Evolutionary conservation across 176 grass and related monocot species (phyloP).

Genomic region (Oryza punctata): DNA sequence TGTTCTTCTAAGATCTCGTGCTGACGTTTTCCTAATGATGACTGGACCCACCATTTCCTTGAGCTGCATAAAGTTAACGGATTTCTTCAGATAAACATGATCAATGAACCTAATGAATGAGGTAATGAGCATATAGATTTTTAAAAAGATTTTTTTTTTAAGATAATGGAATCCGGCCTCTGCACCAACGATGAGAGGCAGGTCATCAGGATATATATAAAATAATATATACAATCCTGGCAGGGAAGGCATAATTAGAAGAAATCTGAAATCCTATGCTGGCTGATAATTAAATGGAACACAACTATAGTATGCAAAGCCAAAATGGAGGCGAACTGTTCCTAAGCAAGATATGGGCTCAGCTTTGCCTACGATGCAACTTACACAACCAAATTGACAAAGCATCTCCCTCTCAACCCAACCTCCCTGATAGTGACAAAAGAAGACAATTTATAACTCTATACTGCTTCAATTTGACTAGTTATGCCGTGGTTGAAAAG

Average conservation of each 20-base stretch:
- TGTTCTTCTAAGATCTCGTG: constrained; percentile 61
- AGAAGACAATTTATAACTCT: not conserved
- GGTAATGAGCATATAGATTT: not conserved
- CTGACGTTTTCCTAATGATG: constrained; percentile 55
- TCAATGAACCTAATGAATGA: not conserved
- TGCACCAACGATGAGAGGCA: no score
- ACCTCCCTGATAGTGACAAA: constrained; percentile 10
- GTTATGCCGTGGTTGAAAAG: not conserved
- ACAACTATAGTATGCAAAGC: not conserved
- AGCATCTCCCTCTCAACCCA: not conserved
- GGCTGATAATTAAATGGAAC: not conserved
- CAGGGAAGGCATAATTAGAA: not conserved
- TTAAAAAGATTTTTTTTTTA: no score
- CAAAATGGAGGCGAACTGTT: constrained; percentile 6
- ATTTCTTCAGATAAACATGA: constrained; percentile 11
- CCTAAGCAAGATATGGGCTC: not conserved
- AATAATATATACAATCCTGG: not conserved
- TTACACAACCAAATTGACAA: not conserved
- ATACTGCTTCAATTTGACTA: not conserved
- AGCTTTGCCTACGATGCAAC: not conserved
- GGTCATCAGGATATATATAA: not conserved
- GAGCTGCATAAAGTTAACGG: constrained; percentile 55
- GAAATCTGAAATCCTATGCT: not conserved
- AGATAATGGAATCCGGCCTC: no score
- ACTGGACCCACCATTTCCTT: constrained; percentile 65